Base-by-base conservation (phyloP, 257 asterid species). In the Gardenia jasminoides region DNA sequence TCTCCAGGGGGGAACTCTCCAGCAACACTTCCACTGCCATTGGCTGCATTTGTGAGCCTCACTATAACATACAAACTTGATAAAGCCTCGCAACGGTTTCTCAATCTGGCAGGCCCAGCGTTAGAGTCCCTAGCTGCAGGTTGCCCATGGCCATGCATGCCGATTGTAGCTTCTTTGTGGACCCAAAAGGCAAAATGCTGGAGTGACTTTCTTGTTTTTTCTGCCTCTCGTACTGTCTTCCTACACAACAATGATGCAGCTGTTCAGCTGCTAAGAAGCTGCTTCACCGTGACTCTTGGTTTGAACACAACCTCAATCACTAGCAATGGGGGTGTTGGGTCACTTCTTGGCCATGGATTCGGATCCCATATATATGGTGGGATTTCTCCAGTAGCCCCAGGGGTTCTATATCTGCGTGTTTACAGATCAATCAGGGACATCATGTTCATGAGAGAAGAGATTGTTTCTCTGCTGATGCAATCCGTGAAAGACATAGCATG, bases 121-220 rank as follows among this genome's bases (percentile, higher is more conserved):
- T 80, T 95, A 79, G 99, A 95, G 88, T 87, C 93, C 68, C 98
- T 95, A 26, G 99, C 99, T 4, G 99, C 98, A 16, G 98, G 99
- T 76, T 95, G 98, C 85, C 99, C 98, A 0, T 95, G 99, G 98
- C 99, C 99, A 43, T 95, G 99, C 88, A 93, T 93, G 99, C 97
- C 98, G 7, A 91, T 93, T 72, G 99, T 95, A 69, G 97, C 98
- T 72, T 95, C 99, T 67, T 65, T 95, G 62, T 95, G 99, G 99
- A 93, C 97, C 75, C 99, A 95, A 81, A 95, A 95, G 81, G 99
- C 93, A 0, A 93, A 93, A 80, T 87, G 91, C 13, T 95, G 99
- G 99, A 91, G 94, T 30, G 99, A 95, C 83, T 95, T 88, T 82
- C 97, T 95, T 41, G 92, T 90, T 75, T 95, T 95, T 67, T 95